phyloP scores from a whole-genome alignment of 164 flowering plant species.

The Piper betle region DNA sequence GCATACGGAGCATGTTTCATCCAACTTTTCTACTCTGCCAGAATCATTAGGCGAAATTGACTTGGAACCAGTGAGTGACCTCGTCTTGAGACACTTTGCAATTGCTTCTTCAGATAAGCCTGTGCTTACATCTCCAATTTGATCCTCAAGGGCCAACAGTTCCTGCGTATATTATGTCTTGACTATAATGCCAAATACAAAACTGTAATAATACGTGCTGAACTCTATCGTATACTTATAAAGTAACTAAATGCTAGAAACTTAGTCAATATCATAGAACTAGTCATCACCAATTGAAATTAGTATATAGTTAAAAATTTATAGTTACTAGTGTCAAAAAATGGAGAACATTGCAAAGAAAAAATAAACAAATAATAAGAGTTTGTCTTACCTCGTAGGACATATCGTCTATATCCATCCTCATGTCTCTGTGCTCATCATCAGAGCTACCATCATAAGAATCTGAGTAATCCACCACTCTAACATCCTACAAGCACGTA shows the following conservation, averaged over 20 bases:
- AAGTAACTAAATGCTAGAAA: no score
- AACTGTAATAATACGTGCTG: no score
- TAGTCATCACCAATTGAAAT: no score
- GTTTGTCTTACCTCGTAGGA: conserved; percentile 62
- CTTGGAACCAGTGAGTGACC: conserved; percentile 19
- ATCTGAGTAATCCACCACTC: conserved; percentile 44
- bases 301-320: no score
- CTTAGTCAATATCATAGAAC: no score
- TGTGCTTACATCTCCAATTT: conserved; percentile 60
- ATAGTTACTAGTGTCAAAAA: no score
- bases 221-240: no score
- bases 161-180: conserved; percentile 62
- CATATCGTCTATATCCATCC: conserved; percentile 91
- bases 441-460: conserved; percentile 30
- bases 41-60: conserved; percentile 21
- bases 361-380: no score
- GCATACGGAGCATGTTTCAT: conserved; percentile 62
- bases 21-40: conserved; percentile 22
- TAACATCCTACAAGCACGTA: conserved; percentile 42
- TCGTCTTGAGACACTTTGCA: conserved; percentile 34
- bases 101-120: conserved; percentile 61
- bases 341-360: not conserved
- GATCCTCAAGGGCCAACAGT: conserved; percentile 74
- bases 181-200: no score
- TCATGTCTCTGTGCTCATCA: conserved; percentile 79